Percentiles rank a stretch among this genome's conserved stretches.
These are phyloP conservation scores for Tetrahymena malaccensis DNA, from an alignment of 73 alveolate genomes.

Conservation along the genomic window DNA sequence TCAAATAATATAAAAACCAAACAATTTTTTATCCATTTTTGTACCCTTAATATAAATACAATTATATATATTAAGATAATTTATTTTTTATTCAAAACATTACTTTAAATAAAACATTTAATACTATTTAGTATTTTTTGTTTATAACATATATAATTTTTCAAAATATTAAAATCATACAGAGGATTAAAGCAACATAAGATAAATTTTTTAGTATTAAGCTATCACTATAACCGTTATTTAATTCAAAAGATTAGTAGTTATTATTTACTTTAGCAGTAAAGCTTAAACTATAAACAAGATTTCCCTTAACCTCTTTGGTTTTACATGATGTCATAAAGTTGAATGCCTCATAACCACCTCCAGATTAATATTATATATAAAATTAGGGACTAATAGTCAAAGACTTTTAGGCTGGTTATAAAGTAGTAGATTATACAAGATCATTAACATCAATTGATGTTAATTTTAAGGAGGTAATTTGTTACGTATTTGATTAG, in stretches of 20 bases:
- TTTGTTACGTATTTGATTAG: neutral
- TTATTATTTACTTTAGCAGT: neutral
- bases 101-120: no score
- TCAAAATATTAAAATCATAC: neutral
- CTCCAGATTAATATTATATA: neutral
- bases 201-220: neutral
- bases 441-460: neutral
- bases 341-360: neutral
- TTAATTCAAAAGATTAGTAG: neutral
- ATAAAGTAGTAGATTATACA: neutral
- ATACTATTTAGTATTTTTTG: no score
- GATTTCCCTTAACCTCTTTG: neutral
- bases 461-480: neutral
- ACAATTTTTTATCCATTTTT: no score
- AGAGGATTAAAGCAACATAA: no score
- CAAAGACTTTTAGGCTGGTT: neutral
- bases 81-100: no score
- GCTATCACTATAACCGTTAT: neutral
- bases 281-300: neutral
- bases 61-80: no score
- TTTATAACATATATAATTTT: no score
- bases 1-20: no score
- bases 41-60: no score
- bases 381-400: neutral
- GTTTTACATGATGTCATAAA: neutral